Evolutionary conservation across 176 grass and related monocot species (phyloP).

Genomic region (Aegilops sharonensis): DNA sequence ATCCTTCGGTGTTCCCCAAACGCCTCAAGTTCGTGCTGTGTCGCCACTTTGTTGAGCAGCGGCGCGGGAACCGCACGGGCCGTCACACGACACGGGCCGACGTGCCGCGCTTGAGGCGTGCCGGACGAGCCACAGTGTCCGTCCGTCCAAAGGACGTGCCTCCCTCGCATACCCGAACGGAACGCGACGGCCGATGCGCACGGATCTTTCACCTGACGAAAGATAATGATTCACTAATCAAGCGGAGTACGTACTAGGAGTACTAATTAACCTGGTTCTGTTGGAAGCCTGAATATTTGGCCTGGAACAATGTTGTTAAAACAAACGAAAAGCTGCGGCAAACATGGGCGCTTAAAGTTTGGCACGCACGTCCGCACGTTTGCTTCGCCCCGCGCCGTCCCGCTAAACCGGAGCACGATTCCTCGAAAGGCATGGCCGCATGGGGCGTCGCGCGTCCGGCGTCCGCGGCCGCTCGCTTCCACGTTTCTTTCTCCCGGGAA

Average conservation of each 20-base stretch:
- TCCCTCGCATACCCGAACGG: background rate
- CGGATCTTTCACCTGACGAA: too few relatives aligned
- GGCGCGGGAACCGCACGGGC: conserved; percentile 27
- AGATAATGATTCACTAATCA: too few relatives aligned
- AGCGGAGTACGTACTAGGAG: too few relatives aligned
- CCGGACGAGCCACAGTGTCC: conserved; percentile 1
- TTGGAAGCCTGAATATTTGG: background rate
- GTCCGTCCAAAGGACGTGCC: conserved; percentile 14
- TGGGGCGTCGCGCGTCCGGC: background rate
- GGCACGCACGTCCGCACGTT: conserved; percentile 32
- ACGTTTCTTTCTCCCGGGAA: conserved; percentile 24
- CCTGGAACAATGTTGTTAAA: background rate
- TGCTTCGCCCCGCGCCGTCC: background rate
- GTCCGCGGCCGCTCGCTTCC: conserved; percentile 13
- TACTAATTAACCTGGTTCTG: too few relatives aligned
- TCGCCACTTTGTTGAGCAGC: background rate
- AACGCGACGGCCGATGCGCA: background rate
- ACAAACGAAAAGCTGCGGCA: background rate
- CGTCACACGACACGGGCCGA: background rate
- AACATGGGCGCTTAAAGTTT: background rate
- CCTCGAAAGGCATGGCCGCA: background rate
- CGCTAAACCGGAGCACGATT: conserved; percentile 19
- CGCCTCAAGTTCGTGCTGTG: background rate
- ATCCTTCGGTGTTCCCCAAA: background rate
- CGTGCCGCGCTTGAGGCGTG: conserved; percentile 6